A percentile compares a stretch with the other conserved stretches of the same genome.
phyloP scores from a whole-genome alignment of 1,284 basidiomycete species.

The Boletellus deceptivus region DNA sequence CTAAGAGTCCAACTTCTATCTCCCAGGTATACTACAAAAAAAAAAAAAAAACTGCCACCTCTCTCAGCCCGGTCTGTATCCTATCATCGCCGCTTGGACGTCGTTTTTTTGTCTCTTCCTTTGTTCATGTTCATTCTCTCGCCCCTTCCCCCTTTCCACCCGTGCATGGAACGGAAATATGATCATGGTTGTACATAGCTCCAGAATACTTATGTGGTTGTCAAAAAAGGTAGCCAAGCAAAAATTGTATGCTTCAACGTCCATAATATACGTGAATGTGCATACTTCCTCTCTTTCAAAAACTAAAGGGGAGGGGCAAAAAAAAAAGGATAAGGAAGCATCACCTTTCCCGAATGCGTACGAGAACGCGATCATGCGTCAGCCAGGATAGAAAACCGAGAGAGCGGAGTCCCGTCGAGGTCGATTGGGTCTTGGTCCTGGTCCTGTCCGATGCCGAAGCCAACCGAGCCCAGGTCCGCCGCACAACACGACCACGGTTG shows the following conservation, averaged over 20 bases:
- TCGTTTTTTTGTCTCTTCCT: constrained; percentile 3
- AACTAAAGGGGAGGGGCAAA: too few relatives aligned
- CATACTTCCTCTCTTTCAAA: too few relatives aligned
- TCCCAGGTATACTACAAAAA: constrained; percentile 27
- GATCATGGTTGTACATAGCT: constrained; percentile 27
- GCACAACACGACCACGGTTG: not conserved
- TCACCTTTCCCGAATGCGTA: too few relatives aligned
- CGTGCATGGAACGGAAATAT: constrained; percentile 24
- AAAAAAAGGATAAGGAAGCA: too few relatives aligned
- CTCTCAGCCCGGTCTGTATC: constrained; percentile 23
- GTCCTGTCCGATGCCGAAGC: too few relatives aligned
- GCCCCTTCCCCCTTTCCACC: not conserved
- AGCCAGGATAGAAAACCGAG: not conserved
- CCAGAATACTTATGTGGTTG: not conserved
- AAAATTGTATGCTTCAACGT: too few relatives aligned
- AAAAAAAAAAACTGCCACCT: constrained; percentile 14
- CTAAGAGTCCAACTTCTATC: not conserved
- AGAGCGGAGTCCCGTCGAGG: not conserved
- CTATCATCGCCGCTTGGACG: constrained; percentile 29
- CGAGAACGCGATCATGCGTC: not conserved
- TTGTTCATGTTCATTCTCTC: not conserved
- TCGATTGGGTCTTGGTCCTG: too few relatives aligned
- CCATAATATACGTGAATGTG: too few relatives aligned
- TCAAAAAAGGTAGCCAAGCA: not conserved
- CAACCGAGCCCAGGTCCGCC: not conserved